A percentile compares a stretch with the other conserved stretches of the same genome.
phyloP scores from a whole-genome alignment of 2,329 filamentous ascomycete species.

The Penicillium sp. region DNA sequence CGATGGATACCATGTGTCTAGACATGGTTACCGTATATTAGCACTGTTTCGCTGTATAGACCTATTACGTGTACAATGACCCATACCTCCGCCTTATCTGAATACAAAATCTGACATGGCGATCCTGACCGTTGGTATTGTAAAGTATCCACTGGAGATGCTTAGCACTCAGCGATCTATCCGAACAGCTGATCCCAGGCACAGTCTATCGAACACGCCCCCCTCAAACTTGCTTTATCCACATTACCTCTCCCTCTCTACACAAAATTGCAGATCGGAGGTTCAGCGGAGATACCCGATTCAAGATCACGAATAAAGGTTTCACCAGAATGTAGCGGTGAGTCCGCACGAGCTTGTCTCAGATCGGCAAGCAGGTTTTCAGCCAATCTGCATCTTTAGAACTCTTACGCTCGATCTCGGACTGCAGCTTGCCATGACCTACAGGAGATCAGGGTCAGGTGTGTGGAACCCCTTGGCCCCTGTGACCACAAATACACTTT shows the following conservation, averaged over 20 bases:
- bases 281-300: neutral
- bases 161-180: neutral
- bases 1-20: constrained; percentile 6
- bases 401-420: constrained; percentile 4
- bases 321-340: constrained; percentile 14
- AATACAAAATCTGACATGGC: constrained; percentile 10
- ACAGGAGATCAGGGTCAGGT: constrained; percentile 3
- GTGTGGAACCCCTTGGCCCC: neutral
- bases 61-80: constrained; percentile 8
- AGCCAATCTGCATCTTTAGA: neutral
- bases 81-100: neutral
- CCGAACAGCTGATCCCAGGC: neutral
- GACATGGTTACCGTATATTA: constrained; percentile 6
- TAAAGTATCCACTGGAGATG: neutral
- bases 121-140: constrained; percentile 2
- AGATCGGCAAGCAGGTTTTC: constrained; percentile 10
- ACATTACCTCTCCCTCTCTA: neutral
- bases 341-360: constrained; percentile 1
- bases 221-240: neutral
- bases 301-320: neutral
- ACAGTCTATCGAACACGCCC: neutral
- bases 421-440: constrained; percentile 2
- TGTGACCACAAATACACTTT: neutral
- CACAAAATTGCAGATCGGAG: neutral
- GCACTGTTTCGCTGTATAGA: constrained; percentile 15